phyloP scores from a whole-genome alignment of 345 rosid species.

The Carallia pectinifolia region DNA sequence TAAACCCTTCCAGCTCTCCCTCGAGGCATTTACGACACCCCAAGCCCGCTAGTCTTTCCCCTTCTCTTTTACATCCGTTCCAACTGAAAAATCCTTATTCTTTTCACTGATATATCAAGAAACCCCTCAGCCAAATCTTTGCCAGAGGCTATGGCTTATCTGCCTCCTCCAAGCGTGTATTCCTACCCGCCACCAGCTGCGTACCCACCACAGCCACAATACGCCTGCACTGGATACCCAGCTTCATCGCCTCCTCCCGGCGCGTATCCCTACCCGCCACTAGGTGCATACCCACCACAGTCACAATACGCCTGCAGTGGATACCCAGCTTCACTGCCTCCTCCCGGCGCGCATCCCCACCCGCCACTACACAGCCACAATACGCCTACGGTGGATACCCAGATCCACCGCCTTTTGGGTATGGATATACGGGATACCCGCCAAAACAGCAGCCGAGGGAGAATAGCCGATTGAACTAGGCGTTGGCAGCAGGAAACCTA shows the following conservation, averaged over 20 bases:
- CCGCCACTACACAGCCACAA: conserved; percentile 19
- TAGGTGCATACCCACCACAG: too few species aligned
- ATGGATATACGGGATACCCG: conserved; percentile 22
- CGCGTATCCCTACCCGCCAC: too few species aligned
- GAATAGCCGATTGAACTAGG: too few species aligned
- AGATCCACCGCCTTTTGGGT: conserved; percentile 21
- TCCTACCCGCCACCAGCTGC: conserved; percentile 1
- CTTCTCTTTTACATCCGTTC: neutral
- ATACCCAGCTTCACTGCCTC: too few species aligned
- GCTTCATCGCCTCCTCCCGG: too few species aligned
- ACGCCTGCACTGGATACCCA: too few species aligned
- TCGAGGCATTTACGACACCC: too few species aligned
- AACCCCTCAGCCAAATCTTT: too few species aligned
- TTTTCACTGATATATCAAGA: neutral
- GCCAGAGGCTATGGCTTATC: conserved; percentile 30
- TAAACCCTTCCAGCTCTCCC: too few species aligned
- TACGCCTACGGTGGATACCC: conserved; percentile 14
- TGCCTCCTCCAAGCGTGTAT: conserved; percentile 1
- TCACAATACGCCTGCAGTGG: too few species aligned
- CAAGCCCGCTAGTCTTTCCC: too few species aligned
- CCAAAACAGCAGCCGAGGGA: neutral
- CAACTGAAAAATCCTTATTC: neutral
- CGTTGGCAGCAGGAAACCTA: too few species aligned
- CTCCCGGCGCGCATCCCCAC: conserved; percentile 8
- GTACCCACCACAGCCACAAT: neutral